A percentile compares a stretch with the other conserved stretches of the same genome.
These are phyloP conservation scores for Picochlorum sp. DNA, from an alignment of 139 green algal species.

Conservation along the genomic window DNA sequence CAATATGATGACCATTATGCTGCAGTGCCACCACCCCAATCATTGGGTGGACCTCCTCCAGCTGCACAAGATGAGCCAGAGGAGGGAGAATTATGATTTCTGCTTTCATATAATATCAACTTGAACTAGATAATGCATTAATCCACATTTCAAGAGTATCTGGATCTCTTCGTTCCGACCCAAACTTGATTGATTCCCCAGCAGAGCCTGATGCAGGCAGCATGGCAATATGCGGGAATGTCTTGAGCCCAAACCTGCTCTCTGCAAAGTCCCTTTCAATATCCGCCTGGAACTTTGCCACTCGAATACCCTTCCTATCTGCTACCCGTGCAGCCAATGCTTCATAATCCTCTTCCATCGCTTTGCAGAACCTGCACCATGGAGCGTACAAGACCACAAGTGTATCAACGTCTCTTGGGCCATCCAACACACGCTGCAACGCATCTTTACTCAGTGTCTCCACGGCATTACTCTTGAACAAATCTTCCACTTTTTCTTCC, in stretches of 20 bases:
- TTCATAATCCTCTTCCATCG: slow-evolving; percentile 63
- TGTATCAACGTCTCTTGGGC: slow-evolving; percentile 56
- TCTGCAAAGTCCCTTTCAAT: slow-evolving; percentile 67
- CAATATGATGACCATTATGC: slow-evolving; percentile 4
- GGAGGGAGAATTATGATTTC: slow-evolving; percentile 3
- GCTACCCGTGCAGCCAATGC: slow-evolving; percentile 53
- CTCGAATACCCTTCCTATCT: slow-evolving; percentile 36
- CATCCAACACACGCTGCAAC: slow-evolving; percentile 45
- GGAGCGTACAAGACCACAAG: slow-evolving; percentile 89
- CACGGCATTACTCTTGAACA: slow-evolving; percentile 47
- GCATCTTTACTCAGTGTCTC: slow-evolving; percentile 46
- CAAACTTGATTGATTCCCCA: slow-evolving; percentile 65
- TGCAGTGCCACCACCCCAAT: background rate
- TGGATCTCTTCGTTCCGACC: slow-evolving; percentile 64
- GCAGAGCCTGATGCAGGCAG: slow-evolving; percentile 47
- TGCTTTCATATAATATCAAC: background rate
- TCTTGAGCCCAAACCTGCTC: slow-evolving; percentile 67
- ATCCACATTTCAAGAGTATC: slow-evolving; percentile 82
- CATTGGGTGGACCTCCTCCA: slow-evolving; percentile 3
- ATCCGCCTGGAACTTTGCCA: slow-evolving; percentile 80
- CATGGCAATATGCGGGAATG: slow-evolving; percentile 86
- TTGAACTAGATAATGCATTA: slow-evolving; percentile 43
- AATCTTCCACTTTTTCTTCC: slow-evolving; percentile 42
- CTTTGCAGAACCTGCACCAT: slow-evolving; percentile 93
- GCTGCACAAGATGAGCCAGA: slow-evolving; percentile 4